A percentile compares a stretch with the other conserved stretches of the same genome.
Conservation (phyloP, 345 rosid species). For the Aquilaria malaccensis region DNA sequence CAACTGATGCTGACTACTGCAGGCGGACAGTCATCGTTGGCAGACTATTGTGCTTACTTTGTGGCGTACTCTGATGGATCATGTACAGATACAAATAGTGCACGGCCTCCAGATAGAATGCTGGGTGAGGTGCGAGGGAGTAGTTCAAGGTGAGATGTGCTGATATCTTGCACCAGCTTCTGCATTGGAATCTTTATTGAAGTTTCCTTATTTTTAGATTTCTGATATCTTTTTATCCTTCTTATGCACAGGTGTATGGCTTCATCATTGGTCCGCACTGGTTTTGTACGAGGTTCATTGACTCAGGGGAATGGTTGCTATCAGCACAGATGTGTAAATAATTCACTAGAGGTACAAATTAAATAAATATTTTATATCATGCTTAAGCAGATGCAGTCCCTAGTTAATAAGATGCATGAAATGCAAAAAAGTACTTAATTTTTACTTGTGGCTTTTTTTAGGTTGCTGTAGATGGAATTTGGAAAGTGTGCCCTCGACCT, state of each 20-base stretch:
- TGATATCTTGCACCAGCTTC: background rate
- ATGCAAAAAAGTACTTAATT: background rate
- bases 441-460: conserved; percentile 16
- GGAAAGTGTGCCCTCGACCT: conserved; percentile 83
- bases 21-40: conserved; percentile 98
- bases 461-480: conserved; percentile 97
- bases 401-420: too few species aligned
- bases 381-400: too few species aligned
- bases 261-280: conserved; percentile 94
- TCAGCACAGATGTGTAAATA: conserved; percentile 83
- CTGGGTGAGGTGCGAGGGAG: conserved; percentile 97
- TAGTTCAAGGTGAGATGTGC: conserved; percentile 62
- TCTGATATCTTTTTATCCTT: conserved; percentile 17
- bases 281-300: conserved; percentile 89
- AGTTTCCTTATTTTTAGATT: conserved; percentile 8
- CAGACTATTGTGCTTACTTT: conserved; percentile 96
- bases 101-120: conserved; percentile 96
- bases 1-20: conserved; percentile 22
- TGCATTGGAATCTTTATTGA: background rate
- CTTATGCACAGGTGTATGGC: conserved; percentile 76
- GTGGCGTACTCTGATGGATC: conserved; percentile 99
- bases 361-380: too few species aligned
- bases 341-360: conserved; percentile 66
- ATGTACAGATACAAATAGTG: conserved; percentile 92
- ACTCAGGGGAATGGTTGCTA: conserved; percentile 98